Evolutionary conservation across 768 basidiomycete genomes (phyloP), one percentile per base, ranked within the genome.

Genomic region (Podaxis sp.): DNA sequence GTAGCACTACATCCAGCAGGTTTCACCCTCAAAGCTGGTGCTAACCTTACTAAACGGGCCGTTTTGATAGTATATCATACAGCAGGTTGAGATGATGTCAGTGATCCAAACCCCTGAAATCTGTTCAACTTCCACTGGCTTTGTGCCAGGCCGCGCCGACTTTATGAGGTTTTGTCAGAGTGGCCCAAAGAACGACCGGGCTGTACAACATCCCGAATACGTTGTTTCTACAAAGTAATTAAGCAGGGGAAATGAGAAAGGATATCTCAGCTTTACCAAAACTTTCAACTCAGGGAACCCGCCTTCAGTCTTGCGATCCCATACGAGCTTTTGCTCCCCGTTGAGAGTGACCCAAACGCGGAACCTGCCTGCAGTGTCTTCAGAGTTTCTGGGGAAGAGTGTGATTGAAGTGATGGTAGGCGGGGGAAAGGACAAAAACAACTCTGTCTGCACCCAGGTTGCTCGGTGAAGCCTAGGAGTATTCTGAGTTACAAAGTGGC

Each of bases 231-330:
- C 40, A 52, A 17, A 54, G 49, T 37, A 8, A 51, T 51, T 36
- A 55, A n/a, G 62, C 22, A 59, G 29, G 36, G 41, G 27, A 2
- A 55, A 47, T 43, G 24, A 24, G 43, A 51, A 27, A 24, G 47
- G 36, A 40, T 11, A 13, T 50, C 24, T 50, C 17, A 33, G 17
- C 77, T 88, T 71, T 70, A 93, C 93, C 70, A 95, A 77, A 24
- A 83, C 79, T 74, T 94, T 96, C 64, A 94, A 77, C 75, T 97
- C 96, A 0, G 96, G 96, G 70, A 98, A 98, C 1, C 93, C 91
- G 43, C 92, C 93, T 72, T 96, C 91, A 24, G 85, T 76, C 70
- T 98, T 98, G 64, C 96, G 79, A 73, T 97, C 95, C 94, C 96
- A 97, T 15, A 93, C 70, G 63, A 94, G 73, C 3, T 72, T 67